Evolutionary conservation across 768 basidiomycete genomes (phyloP), one percentile per base, ranked within the genome.

Genomic region (Rhizopogon vesiculosus): DNA sequence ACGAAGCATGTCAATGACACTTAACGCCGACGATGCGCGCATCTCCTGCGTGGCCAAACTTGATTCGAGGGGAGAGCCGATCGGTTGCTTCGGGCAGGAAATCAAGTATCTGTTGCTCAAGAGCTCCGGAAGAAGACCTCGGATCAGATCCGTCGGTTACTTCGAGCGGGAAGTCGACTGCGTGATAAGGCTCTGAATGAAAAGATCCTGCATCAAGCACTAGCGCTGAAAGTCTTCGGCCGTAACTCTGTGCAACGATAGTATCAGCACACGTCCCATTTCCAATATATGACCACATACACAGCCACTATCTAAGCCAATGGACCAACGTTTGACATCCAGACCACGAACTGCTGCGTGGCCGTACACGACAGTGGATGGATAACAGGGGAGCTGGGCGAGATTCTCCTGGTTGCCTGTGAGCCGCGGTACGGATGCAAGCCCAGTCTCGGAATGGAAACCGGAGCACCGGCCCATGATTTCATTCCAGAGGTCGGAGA

Each of bases 231-330:
- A 94, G 67, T 42, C 74, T 72, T 42, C 79, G 75, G 7, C 82
- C 79, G 62, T 91, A 87, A 42, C 83, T 73, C 78, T 83, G 25
- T 42, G 55, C n/a, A 38, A 49, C 18, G 42, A 28, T 29, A 7
- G 3, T 38, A 38, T 56, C 25, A 46, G 10, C 28, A 45, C n/a
- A 25, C 45, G 33, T 25, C 13, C 7, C 19, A 15, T 45, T 43
- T 25, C 28, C 18, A 40, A 38, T 25, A 39, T 1, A 12, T 29
- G 39, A 51, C 44, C 38, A 75, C 85, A 66, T 67, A 93, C 89
- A 64, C 93, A 96, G 7, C 91, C 94, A 0, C 88, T 80, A 68
- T 98, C 95, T 38, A 96, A 70, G 1, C 95, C 95, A 57, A 93
- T 73, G 3, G 86, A 83, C 87, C 89, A 96, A 19, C 88, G 77